A percentile compares a stretch with the other conserved stretches of the same genome.
Evolutionary conservation across 495 filamentous ascomycete genomes (phyloP).

Genomic region (Podospora pseudopauciseta): DNA sequence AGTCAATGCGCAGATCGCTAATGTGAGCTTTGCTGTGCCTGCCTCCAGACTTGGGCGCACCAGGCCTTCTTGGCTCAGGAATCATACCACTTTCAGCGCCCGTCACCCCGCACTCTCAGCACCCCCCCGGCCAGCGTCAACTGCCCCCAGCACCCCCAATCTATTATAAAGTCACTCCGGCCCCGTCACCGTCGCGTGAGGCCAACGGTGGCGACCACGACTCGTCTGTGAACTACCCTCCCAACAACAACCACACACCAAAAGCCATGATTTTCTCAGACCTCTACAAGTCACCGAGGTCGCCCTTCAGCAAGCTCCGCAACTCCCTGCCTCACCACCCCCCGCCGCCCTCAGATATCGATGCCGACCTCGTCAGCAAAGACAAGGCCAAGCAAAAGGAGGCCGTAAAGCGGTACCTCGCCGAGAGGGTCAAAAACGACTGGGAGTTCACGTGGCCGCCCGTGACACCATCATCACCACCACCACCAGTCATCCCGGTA

Average conservation of each 20-base stretch:
- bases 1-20: conserved; percentile 31
- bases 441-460: conserved; percentile 53
- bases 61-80: conserved; percentile 21
- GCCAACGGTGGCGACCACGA: conserved; percentile 24
- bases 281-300: conserved; percentile 37
- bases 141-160: conserved; percentile 16
- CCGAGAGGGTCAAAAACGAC: conserved; percentile 54
- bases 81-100: conserved; percentile 31
- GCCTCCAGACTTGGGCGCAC: conserved; percentile 15
- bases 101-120: conserved; percentile 30
- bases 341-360: conserved; percentile 36
- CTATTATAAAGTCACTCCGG: conserved; percentile 28
- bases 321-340: conserved; percentile 31
- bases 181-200: conserved; percentile 20
- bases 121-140: conserved; percentile 1
- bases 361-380: conserved; percentile 51
- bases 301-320: conserved; percentile 40
- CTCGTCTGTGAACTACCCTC: background rate
- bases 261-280: conserved; percentile 39
- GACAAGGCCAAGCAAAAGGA: conserved; percentile 55
- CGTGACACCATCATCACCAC: conserved; percentile 1
- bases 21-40: conserved; percentile 18
- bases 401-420: conserved; percentile 49
- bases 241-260: conserved; percentile 1
- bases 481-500: background rate